Conservation (phyloP, 2,329 filamentous ascomycete genomes). For the Claviceps sp. region DNA sequence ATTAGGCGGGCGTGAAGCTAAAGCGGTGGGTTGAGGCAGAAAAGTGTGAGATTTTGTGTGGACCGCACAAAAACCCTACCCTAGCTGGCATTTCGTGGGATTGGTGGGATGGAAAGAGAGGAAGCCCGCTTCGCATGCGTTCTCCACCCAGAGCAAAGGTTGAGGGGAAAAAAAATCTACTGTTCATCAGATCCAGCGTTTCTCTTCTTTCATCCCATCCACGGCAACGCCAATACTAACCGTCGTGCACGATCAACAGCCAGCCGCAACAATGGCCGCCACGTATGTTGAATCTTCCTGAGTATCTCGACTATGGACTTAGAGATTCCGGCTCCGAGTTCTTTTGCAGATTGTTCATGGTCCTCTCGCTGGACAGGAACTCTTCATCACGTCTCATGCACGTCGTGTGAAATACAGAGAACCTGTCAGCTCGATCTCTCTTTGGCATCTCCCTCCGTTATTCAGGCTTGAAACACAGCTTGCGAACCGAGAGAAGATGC, state of each 20-base stretch:
- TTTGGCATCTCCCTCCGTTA: conserved; percentile 44
- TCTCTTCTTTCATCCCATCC: conserved; percentile 10
- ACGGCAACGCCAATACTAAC: conserved; percentile 27
- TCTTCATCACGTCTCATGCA: conserved; percentile 10
- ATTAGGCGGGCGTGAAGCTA: conserved; percentile 10
- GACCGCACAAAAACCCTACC: conserved; percentile 19
- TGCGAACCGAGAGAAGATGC: conserved; percentile 45
- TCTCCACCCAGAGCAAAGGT: conserved; percentile 3
- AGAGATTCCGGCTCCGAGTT: conserved; percentile 35
- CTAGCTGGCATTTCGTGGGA: conserved; percentile 11
- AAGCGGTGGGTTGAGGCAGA: conserved; percentile 26
- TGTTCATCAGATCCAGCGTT: not conserved
- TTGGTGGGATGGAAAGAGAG: not conserved
- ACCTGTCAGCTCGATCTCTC: conserved; percentile 69
- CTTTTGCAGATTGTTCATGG: conserved; percentile 60
- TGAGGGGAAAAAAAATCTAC: conserved; percentile 1
- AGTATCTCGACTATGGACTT: conserved; percentile 18
- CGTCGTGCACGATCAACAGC: conserved; percentile 22
- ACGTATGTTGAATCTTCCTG: conserved; percentile 40
- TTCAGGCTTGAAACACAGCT: conserved; percentile 30
- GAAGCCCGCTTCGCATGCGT: not conserved
- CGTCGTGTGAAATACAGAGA: conserved; percentile 14
- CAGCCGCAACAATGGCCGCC: conserved; percentile 28
- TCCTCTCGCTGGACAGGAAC: conserved; percentile 61
- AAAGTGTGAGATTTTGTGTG: conserved; percentile 14